These are phyloP conservation scores for Cercospora sesami DNA, from an alignment of 2,329 filamentous ascomycete genomes.

Conservation along the genomic window DNA sequence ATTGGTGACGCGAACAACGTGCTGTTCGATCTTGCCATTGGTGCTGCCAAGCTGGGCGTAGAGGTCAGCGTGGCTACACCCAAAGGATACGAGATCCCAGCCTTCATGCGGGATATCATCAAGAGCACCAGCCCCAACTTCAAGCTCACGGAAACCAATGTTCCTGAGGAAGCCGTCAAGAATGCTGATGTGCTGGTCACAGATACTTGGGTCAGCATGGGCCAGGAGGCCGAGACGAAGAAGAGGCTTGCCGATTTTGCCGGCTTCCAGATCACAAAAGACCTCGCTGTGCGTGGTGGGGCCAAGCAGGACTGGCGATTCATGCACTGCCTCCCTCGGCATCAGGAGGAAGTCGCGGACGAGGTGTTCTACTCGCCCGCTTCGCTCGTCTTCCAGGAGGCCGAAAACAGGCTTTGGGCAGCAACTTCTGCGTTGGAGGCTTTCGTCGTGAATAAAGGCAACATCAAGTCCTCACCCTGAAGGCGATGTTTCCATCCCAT, in stretches of 20 bases:
- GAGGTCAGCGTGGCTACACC: slow-evolving; percentile 86
- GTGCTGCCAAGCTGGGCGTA: slow-evolving; percentile 81
- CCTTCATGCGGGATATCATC: slow-evolving; percentile 72
- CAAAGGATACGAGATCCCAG: slow-evolving; percentile 76
- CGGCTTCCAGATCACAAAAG: slow-evolving; percentile 87
- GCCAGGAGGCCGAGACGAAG: slow-evolving; percentile 81
- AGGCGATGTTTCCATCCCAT: neutral
- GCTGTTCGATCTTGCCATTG: slow-evolving; percentile 88
- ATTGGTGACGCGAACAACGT: slow-evolving; percentile 97
- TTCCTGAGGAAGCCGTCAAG: slow-evolving; percentile 82
- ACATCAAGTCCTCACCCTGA: slow-evolving; percentile 50
- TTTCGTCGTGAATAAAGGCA: slow-evolving; percentile 93
- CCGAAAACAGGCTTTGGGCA: slow-evolving; percentile 91
- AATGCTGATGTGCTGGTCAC: slow-evolving; percentile 88
- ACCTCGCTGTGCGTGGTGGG: slow-evolving; percentile 78
- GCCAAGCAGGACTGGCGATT: slow-evolving; percentile 92
- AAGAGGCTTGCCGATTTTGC: slow-evolving; percentile 78
- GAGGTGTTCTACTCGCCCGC: slow-evolving; percentile 82
- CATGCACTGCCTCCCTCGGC: slow-evolving; percentile 95
- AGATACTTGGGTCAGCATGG: slow-evolving; percentile 98
- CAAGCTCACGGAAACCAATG: slow-evolving; percentile 67
- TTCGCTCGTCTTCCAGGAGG: slow-evolving; percentile 89
- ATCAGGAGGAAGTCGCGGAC: slow-evolving; percentile 88
- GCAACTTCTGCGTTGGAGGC: slow-evolving; percentile 78
- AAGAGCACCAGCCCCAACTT: slow-evolving; percentile 49